Percentiles rank a stretch among this genome's conserved stretches.
These are phyloP conservation scores for Penicillium samsonianum DNA, from an alignment of 495 filamentous ascomycete species.

Conservation along the genomic window DNA sequence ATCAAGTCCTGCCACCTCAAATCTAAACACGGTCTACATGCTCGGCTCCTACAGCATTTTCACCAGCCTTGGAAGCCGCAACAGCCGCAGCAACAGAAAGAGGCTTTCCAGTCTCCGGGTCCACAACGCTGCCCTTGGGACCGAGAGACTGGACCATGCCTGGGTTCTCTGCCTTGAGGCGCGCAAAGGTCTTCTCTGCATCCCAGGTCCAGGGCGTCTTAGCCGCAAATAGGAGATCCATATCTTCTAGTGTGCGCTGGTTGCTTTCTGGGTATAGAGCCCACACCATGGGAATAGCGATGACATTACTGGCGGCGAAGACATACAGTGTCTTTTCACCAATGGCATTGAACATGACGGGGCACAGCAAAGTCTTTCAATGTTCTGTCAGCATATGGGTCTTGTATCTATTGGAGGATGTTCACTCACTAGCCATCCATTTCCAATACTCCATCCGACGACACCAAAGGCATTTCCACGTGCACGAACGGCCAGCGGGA, in stretches of 20 bases:
- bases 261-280: conserved; percentile 69
- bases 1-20: background rate
- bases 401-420: background rate
- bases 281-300: conserved; percentile 67
- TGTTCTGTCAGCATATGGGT: background rate
- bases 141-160: conserved; percentile 46
- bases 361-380: conserved; percentile 57
- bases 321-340: conserved; percentile 68
- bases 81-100: conserved; percentile 14
- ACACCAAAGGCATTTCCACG: conserved; percentile 77
- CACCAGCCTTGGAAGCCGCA: conserved; percentile 17
- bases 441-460: conserved; percentile 72
- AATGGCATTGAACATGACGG: conserved; percentile 62
- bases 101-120: conserved; percentile 46
- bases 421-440: conserved; percentile 57
- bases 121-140: conserved; percentile 50
- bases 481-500: conserved; percentile 66
- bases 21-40: conserved; percentile 30
- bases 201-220: conserved; percentile 64
- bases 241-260: conserved; percentile 69
- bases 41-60: conserved; percentile 22
- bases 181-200: conserved; percentile 58
- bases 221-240: conserved; percentile 65
- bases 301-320: conserved; percentile 62
- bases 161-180: conserved; percentile 55